Base-by-base conservation (phyloP, 1,284 basidiomycete genomes). In the Phenoliferia sp. region DNA sequence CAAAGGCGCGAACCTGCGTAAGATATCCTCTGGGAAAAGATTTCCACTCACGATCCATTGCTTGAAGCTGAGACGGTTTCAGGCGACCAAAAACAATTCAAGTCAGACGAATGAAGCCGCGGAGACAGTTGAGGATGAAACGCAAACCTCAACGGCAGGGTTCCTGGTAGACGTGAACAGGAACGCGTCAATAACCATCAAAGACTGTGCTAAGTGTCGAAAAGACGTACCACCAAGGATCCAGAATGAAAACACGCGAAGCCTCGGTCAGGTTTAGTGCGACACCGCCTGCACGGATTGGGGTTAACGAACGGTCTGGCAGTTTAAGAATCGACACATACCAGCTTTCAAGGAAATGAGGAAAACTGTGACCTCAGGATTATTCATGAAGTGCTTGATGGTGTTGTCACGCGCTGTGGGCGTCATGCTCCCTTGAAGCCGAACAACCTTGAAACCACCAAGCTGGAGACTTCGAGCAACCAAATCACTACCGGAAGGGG, bases 341-440 rank as follows among this genome's bases (percentile, higher is more conserved):
- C 95, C 95, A 0, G 96, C 95, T 80, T 98, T 99, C 76, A 99
- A 81, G 22, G 84, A 85, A 65, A 99, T 93, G 44, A 99, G 85
- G 83, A 99, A 99, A 17, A 99, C 92, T 4, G 94, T 97, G 52
- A 97, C 92, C 67, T 92, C 86, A 2, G 94, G 88, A 29, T 70
- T 73, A 48, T 73, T 66, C 26, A 67, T 75, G 65, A 78, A 78
- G 31, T 71, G 65, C 64, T 77, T 72, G 68, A 78, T 74, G 74
- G 92, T 97, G 76, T 90, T 90, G 80, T 98, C 92, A 73, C 95
- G 86, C 64, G 94, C 94, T 77, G 95, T 90, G 22, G 95, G 95
- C 28, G 89, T 90, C 95, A 99, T 99, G 28, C 90, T 92, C 62
- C 96, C 96, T 79, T 98, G 93, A 57, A 99, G 82, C 50, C 96